These are phyloP conservation scores for Coniochaeta sp. DNA, from an alignment of 2,329 filamentous ascomycete species.

Conservation along the genomic window DNA sequence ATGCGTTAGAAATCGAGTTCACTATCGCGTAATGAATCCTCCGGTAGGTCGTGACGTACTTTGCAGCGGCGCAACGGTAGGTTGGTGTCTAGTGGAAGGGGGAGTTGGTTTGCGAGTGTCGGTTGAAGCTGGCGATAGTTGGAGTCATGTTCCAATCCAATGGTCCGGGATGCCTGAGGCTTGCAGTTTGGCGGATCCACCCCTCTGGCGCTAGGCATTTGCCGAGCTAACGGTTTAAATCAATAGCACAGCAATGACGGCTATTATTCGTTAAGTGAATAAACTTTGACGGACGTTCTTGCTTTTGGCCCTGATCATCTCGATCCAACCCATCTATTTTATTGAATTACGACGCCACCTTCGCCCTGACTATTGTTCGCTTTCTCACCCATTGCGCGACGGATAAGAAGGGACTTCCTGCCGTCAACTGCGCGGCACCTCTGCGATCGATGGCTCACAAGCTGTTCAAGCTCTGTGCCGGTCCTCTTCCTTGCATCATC, in stretches of 20 bases:
- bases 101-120: background rate
- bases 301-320: background rate
- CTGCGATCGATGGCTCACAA: slow-evolving; percentile 4
- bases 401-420: background rate
- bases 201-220: slow-evolving; percentile 1
- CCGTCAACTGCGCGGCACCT: background rate
- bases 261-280: no score
- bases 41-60: background rate
- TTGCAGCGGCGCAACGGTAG: background rate
- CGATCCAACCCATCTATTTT: background rate
- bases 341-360: slow-evolving; percentile 4
- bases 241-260: background rate
- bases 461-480: background rate
- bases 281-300: no score
- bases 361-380: slow-evolving; percentile 5
- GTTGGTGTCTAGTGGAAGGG: slow-evolving; percentile 5
- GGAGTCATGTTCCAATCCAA: slow-evolving; percentile 1
- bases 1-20: slow-evolving; percentile 2
- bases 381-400: no score
- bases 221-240: background rate
- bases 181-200: background rate
- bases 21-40: no score
- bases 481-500: background rate
- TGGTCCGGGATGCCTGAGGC: slow-evolving; percentile 7
- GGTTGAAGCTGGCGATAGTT: slow-evolving; percentile 1